Percentiles rank a stretch among this genome's conserved stretches.
phyloP scores from a whole-genome alignment of 1,139 yeast species.

The Blastobotrys buckinghamii region DNA sequence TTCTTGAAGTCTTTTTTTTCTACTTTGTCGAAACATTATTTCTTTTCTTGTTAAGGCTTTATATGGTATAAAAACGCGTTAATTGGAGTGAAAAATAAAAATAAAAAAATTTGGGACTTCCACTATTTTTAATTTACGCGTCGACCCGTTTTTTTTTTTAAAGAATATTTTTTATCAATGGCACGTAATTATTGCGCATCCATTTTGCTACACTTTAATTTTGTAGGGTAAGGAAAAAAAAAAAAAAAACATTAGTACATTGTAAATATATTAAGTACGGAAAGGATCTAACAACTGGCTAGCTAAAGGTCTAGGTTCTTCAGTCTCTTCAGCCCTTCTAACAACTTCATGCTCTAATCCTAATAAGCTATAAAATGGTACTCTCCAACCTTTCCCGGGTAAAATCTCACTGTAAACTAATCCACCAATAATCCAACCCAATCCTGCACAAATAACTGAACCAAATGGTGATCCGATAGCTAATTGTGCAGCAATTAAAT shows the following conservation, averaged over 20 bases:
- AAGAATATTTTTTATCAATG: no score
- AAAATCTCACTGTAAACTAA: constrained; percentile 49
- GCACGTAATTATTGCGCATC: no score
- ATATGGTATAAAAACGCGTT: not conserved
- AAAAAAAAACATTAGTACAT: not conserved
- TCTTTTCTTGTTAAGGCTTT: no score
- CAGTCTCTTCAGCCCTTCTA: constrained; percentile 36
- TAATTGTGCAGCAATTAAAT: constrained; percentile 47
- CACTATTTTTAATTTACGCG: no score
- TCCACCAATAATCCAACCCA: constrained; percentile 59
- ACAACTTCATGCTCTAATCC: not conserved
- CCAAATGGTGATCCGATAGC: constrained; percentile 34
- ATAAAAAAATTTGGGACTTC: not conserved
- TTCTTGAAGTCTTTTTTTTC: constrained; percentile 66
- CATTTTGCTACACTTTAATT: no score
- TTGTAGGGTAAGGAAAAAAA: no score
- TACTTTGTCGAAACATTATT: constrained; percentile 61
- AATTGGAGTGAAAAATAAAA: not conserved
- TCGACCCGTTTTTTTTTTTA: no score
- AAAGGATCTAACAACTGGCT: constrained; percentile 55
- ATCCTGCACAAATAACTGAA: constrained; percentile 42
- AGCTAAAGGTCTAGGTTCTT: constrained; percentile 55
- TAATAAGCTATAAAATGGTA: constrained; percentile 28
- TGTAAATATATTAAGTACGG: constrained; percentile 28
- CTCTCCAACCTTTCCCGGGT: constrained; percentile 54